phyloP scores from a whole-genome alignment of 1,284 basidiomycete species.

The Boletellus deceptivus region DNA sequence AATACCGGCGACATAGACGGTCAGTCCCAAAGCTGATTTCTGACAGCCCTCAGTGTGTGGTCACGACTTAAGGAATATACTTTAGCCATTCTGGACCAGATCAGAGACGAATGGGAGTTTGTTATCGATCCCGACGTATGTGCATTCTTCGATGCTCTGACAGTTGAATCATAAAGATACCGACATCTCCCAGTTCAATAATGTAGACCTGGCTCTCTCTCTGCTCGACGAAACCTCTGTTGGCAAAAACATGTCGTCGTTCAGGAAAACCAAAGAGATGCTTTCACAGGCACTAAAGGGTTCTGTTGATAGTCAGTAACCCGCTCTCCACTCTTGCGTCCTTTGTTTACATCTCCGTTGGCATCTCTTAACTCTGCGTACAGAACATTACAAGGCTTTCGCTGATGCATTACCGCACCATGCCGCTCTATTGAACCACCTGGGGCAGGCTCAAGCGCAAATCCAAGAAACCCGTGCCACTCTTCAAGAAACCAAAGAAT shows the following conservation, averaged over 20 bases:
- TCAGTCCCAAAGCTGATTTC: slow-evolving; percentile 35
- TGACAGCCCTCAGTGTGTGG: background rate
- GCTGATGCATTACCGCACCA: slow-evolving; percentile 89
- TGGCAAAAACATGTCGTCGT: slow-evolving; percentile 73
- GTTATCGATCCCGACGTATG: slow-evolving; percentile 82
- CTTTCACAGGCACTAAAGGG: slow-evolving; percentile 77
- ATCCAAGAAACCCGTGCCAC: slow-evolving; percentile 68
- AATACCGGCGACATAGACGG: slow-evolving; percentile 75
- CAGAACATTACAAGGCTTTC: slow-evolving; percentile 89
- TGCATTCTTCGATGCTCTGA: background rate
- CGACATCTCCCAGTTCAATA: slow-evolving; percentile 68
- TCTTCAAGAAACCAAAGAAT: slow-evolving; percentile 79
- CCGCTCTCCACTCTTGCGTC: slow-evolving; percentile 7
- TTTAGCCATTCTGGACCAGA: slow-evolving; percentile 78
- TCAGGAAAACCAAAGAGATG: slow-evolving; percentile 70
- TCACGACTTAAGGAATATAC: slow-evolving; percentile 4
- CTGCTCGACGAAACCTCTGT: slow-evolving; percentile 73
- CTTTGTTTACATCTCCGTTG: too few relatives aligned
- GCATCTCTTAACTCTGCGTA: slow-evolving; percentile 6
- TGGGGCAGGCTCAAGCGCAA: slow-evolving; percentile 71
- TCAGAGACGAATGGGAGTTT: slow-evolving; percentile 88
- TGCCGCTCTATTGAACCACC: slow-evolving; percentile 67
- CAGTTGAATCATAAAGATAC: background rate
- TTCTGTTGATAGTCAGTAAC: slow-evolving; percentile 75
- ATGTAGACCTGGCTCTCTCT: slow-evolving; percentile 85